Conservation (phyloP, 2,329 filamentous ascomycete species). For the Penicillium concentricum region DNA sequence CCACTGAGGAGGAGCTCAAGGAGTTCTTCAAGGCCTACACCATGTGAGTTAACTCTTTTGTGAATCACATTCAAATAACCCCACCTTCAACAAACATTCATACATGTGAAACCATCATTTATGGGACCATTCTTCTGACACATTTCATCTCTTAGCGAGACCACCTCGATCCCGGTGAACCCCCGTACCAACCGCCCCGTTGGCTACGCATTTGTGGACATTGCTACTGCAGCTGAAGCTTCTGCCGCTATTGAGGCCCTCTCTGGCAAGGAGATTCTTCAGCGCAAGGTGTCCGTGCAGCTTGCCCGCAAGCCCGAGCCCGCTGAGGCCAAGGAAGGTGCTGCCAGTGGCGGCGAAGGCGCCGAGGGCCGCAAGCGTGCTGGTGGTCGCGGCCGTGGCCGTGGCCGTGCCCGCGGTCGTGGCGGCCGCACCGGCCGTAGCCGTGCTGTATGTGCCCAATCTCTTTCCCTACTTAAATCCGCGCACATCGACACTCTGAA, state of each 20-base stretch:
- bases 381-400: slow-evolving; percentile 62
- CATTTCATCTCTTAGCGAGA: slow-evolving; percentile 66
- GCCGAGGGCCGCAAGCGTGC: slow-evolving; percentile 63
- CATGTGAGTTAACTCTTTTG: slow-evolving; percentile 71
- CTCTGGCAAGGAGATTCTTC: slow-evolving; percentile 94
- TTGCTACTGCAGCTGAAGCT: slow-evolving; percentile 90
- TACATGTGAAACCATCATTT: neutral
- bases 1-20: slow-evolving; percentile 99
- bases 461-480: neutral
- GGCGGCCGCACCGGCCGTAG: slow-evolving; percentile 69
- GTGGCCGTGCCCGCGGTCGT: slow-evolving; percentile 64
- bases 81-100: neutral
- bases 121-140: slow-evolving; percentile 36
- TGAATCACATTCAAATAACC: neutral
- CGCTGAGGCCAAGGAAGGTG: slow-evolving; percentile 74
- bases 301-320: slow-evolving; percentile 96
- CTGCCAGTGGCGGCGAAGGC: slow-evolving; percentile 70
- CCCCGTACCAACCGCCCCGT: slow-evolving; percentile 97
- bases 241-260: slow-evolving; percentile 94
- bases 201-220: slow-evolving; percentile 97
- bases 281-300: slow-evolving; percentile 99
- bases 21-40: slow-evolving; percentile 99
- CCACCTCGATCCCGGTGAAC: slow-evolving; percentile 98
- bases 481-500: neutral
- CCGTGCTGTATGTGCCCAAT: slow-evolving; percentile 50